Conservation (phyloP, 495 filamentous ascomycete genomes). For the Aspergillus sparsus region DNA sequence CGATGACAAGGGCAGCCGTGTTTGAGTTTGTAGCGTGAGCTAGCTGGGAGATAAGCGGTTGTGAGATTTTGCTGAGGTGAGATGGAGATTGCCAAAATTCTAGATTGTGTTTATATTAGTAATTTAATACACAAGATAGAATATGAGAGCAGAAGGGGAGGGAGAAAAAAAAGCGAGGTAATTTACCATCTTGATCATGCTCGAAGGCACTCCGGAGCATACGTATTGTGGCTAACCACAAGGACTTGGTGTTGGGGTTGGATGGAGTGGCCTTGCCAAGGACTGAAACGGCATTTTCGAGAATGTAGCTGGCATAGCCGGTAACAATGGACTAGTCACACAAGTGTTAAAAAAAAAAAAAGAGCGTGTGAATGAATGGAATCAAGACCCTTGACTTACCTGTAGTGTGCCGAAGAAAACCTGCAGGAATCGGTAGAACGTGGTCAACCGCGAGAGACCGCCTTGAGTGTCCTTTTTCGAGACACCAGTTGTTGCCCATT, state of each 20-base stretch:
- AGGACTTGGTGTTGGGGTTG: conserved; percentile 51
- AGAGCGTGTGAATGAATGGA: too few species aligned
- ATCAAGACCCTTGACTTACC: conserved; percentile 35
- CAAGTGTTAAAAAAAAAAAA: conserved; percentile 10
- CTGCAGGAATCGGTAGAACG: conserved; percentile 76
- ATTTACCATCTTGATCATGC: conserved; percentile 69
- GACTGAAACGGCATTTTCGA: conserved; percentile 70
- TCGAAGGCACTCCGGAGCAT: conserved; percentile 74
- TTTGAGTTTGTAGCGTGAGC: conserved; percentile 49
- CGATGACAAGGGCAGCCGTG: conserved; percentile 41
- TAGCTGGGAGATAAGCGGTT: conserved; percentile 69
- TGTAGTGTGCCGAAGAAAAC: conserved; percentile 82
- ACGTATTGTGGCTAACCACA: conserved; percentile 64
- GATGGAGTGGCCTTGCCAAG: conserved; percentile 53
- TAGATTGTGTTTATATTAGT: conserved; percentile 21
- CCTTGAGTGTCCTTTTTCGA: conserved; percentile 61
- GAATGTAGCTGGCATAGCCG: conserved; percentile 79
- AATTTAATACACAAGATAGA: not conserved
- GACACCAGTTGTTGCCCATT: conserved; percentile 66
- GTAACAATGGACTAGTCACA: conserved; percentile 85
- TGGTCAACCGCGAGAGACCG: conserved; percentile 58
- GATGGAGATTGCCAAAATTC: conserved; percentile 89
- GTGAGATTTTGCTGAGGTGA: conserved; percentile 71
- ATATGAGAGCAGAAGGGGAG: not conserved
- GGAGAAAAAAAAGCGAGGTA: conserved; percentile 13